These are phyloP conservation scores for Ogataea ganodermae DNA, from an alignment of 805 yeast species.

Conservation along the genomic window DNA sequence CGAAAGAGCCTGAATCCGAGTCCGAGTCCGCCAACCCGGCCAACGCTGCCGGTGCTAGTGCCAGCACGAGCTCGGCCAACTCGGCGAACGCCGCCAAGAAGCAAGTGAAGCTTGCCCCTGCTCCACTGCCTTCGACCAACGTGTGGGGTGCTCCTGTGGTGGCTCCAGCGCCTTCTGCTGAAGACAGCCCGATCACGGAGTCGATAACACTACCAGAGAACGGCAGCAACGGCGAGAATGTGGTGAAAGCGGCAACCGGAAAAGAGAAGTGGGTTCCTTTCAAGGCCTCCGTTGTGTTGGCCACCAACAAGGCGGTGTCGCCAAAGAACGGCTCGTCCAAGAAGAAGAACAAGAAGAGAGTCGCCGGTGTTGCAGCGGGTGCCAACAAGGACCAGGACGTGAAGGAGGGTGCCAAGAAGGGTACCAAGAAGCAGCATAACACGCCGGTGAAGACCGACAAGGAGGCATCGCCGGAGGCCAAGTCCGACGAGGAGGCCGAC, in stretches of 20 bases:
- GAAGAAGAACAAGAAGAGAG: slow-evolving; percentile 28
- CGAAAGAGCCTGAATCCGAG: not conserved
- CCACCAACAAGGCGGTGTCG: slow-evolving; percentile 25
- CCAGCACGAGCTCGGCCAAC: not conserved
- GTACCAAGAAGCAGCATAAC: slow-evolving; percentile 1
- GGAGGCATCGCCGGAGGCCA: slow-evolving; percentile 3
- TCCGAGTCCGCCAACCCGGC: not conserved
- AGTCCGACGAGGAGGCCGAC: slow-evolving; percentile 2
- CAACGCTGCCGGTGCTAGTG: not conserved
- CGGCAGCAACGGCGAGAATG: slow-evolving; percentile 17
- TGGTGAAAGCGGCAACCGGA: slow-evolving; percentile 38
- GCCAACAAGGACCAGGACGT: slow-evolving; percentile 12
- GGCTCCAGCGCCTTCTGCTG: slow-evolving; percentile 27
- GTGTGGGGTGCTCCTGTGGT: slow-evolving; percentile 55
- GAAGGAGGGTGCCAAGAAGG: slow-evolving; percentile 7
- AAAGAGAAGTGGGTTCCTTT: slow-evolving; percentile 77
- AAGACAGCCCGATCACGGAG: slow-evolving; percentile 41
- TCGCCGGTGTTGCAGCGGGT: slow-evolving; percentile 9
- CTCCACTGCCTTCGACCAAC: slow-evolving; percentile 61
- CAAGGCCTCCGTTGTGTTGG: slow-evolving; percentile 52
- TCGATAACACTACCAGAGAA: slow-evolving; percentile 33
- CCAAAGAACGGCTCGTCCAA: slow-evolving; percentile 20
- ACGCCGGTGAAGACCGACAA: slow-evolving; percentile 1
- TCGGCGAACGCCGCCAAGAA: slow-evolving; percentile 26
- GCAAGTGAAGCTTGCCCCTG: slow-evolving; percentile 52